Conservation (phyloP, 768 basidiomycete genomes). For the Leccinum imitatum region DNA sequence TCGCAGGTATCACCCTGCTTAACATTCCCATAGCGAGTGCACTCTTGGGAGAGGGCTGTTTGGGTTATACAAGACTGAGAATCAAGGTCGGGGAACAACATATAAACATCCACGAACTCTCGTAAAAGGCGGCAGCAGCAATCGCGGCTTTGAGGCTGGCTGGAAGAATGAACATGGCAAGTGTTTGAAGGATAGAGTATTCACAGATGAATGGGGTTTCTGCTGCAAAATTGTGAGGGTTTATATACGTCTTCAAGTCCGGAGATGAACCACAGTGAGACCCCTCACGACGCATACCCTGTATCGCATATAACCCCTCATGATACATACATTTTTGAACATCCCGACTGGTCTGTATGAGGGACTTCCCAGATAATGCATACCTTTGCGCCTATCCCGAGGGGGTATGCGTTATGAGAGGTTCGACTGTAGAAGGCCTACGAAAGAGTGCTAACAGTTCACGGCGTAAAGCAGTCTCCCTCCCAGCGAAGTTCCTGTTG, state of each 20-base stretch:
- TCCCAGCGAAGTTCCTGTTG: no score
- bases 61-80: conserved; percentile 41
- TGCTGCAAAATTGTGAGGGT: background rate
- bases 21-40: conserved; percentile 61
- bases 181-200: background rate
- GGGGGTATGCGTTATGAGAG: no score
- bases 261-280: background rate
- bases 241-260: conserved; percentile 20
- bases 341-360: no score
- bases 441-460: no score
- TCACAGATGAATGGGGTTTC: background rate
- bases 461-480: no score
- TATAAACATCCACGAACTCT: conserved; percentile 17
- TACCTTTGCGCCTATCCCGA: no score
- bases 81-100: background rate
- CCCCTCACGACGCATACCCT: no score
- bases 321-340: no score
- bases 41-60: conserved; percentile 32
- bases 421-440: no score
- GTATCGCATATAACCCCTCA: background rate
- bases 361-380: no score
- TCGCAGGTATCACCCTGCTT: conserved; percentile 57
- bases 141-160: conserved; percentile 10
- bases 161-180: conserved; percentile 21
- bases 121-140: conserved; percentile 8